Conservation (phyloP, 75 land plant species). For the Pinus tabuliformis region DNA sequence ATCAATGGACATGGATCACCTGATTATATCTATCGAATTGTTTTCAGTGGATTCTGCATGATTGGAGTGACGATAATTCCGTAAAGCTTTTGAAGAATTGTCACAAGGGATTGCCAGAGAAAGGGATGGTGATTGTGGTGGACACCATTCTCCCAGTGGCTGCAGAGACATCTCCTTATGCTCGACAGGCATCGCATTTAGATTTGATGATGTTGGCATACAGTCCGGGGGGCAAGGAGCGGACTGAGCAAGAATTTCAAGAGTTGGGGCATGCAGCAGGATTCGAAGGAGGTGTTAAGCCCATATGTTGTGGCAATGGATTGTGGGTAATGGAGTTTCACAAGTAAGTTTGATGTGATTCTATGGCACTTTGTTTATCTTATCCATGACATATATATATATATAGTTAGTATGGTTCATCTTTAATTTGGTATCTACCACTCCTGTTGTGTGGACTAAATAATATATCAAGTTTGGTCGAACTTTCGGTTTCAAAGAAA, state of each 20-base stretch:
- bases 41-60: conserved; percentile 44
- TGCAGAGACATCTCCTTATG: conserved; percentile 5
- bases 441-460: too few species aligned
- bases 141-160: conserved; percentile 18
- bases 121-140: conserved; percentile 32
- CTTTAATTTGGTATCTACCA: too few species aligned
- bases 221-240: conserved; percentile 27
- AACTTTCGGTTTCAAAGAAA: too few species aligned
- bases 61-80: conserved; percentile 37
- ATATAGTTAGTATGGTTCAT: too few species aligned
- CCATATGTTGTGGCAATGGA: background rate
- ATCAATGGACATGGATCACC: too few species aligned
- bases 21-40: too few species aligned
- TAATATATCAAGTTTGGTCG: too few species aligned
- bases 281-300: conserved; percentile 9
- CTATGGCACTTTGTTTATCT: too few species aligned
- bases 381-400: too few species aligned
- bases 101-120: conserved; percentile 21
- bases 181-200: conserved; percentile 15
- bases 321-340: conserved; percentile 9
- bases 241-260: conserved; percentile 19
- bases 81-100: conserved; percentile 32
- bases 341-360: background rate
- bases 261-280: conserved; percentile 24
- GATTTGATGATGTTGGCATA: conserved; percentile 35